These are phyloP conservation scores for Silene conica DNA, from an alignment of 148 eudicot genomes.

Conservation along the genomic window DNA sequence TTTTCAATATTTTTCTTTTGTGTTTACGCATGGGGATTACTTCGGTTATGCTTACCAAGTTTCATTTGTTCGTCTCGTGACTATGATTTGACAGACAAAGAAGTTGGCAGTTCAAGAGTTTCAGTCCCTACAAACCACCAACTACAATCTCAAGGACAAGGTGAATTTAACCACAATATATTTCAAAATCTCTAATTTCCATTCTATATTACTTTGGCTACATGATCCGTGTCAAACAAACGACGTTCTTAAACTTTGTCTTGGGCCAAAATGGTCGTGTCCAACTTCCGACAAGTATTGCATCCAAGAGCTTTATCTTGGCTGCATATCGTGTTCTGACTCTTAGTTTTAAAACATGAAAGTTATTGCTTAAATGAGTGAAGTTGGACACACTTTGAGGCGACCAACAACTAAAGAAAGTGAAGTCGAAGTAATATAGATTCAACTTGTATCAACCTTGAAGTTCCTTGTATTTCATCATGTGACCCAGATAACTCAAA, in stretches of 20 bases:
- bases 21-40: neutral
- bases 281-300: no score
- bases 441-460: neutral
- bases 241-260: no score
- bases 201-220: neutral
- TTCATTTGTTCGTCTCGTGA: slow-evolving; percentile 1
- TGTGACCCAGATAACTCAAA: slow-evolving; percentile 41
- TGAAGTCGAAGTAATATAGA: neutral
- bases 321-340: neutral
- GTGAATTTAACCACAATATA: slow-evolving; percentile 24
- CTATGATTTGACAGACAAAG: slow-evolving; percentile 38
- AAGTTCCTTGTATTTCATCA: neutral
- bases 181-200: neutral
- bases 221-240: no score
- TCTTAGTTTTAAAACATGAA: no score
- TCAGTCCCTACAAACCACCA: slow-evolving; percentile 44
- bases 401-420: neutral
- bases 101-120: slow-evolving; percentile 42
- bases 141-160: slow-evolving; percentile 50
- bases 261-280: no score
- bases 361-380: no score
- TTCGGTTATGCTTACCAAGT: neutral
- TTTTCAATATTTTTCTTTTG: neutral
- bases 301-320: neutral
- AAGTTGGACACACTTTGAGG: no score